phyloP scores from a whole-genome alignment of 108 stramenopile species.

The Nannochloropsis oceanica region DNA sequence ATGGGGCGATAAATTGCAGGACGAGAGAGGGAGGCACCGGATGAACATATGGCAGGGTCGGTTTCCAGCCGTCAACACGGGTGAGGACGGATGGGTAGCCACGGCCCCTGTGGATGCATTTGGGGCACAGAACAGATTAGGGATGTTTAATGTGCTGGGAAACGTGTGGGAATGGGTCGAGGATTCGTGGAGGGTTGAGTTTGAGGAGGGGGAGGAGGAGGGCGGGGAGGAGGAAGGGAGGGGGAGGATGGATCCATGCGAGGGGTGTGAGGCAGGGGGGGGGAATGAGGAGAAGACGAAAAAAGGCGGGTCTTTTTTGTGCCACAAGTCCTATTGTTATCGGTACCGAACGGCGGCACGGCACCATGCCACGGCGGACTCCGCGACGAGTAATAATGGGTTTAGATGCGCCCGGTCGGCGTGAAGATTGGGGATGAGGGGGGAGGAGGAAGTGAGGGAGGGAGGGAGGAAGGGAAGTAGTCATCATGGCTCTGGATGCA shows the following conservation, averaged over 20 bases:
- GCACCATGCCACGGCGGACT: conserved; percentile 31
- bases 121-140: conserved; percentile 37
- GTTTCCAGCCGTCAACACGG: conserved; percentile 32
- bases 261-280: background rate
- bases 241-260: conserved; percentile 1
- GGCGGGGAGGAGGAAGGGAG: background rate
- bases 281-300: conserved; percentile 29
- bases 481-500: too few relatives aligned
- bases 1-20: conserved; percentile 38
- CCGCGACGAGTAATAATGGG: conserved; percentile 38
- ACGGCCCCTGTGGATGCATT: conserved; percentile 37
- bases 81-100: conserved; percentile 31
- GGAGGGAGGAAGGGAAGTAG: too few relatives aligned
- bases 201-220: background rate
- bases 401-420: conserved; percentile 31
- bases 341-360: conserved; percentile 41
- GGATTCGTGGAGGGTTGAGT: conserved; percentile 22
- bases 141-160: conserved; percentile 37
- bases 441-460: too few relatives aligned
- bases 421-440: background rate
- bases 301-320: conserved; percentile 45
- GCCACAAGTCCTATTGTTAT: conserved; percentile 43
- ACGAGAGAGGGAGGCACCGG: conserved; percentile 21
- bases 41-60: conserved; percentile 42
- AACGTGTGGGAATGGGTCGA: conserved; percentile 47